Conservation (phyloP, 1,139 yeast genomes). For the Tardiomyces digboiensis region DNA sequence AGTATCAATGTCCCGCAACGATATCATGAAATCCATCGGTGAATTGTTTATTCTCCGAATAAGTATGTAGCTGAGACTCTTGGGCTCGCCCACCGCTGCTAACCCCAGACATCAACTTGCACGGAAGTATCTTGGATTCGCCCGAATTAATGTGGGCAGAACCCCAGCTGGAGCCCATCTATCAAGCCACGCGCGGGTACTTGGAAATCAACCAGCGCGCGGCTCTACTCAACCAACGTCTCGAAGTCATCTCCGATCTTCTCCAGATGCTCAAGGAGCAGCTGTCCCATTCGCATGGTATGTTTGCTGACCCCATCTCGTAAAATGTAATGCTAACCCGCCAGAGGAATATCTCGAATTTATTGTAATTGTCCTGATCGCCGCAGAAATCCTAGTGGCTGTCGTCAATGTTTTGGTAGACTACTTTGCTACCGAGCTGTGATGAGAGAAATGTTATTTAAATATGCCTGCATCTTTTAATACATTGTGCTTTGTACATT, state of each 20-base stretch:
- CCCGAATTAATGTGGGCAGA: conserved; percentile 99
- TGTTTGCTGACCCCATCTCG: too few species aligned
- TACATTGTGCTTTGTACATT: neutral
- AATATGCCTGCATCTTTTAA: too few species aligned
- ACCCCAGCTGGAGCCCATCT: conserved; percentile 94
- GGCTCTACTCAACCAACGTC: conserved; percentile 74
- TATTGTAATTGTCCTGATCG: conserved; percentile 86
- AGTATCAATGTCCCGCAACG: conserved; percentile 88
- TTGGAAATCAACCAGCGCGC: conserved; percentile 91
- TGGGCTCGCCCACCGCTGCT: conserved; percentile 6
- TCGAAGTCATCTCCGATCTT: conserved; percentile 88
- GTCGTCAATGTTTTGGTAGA: conserved; percentile 47
- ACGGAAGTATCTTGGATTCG: conserved; percentile 90
- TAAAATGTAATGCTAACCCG: neutral
- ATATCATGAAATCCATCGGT: conserved; percentile 94
- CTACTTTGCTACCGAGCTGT: conserved; percentile 16
- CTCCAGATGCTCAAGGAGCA: conserved; percentile 96
- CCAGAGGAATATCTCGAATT: conserved; percentile 70
- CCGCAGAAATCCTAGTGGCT: conserved; percentile 86
- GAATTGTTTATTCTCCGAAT: conserved; percentile 87
- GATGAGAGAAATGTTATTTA: neutral
- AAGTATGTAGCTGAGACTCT: conserved; percentile 19
- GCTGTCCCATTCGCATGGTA: conserved; percentile 70
- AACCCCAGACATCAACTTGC: conserved; percentile 50
- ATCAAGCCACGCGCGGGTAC: conserved; percentile 93